Percentiles rank a stretch among this genome's conserved stretches.
phyloP scores from a whole-genome alignment of 805 yeast genomes.

The Hyphopichia homilentoma region DNA sequence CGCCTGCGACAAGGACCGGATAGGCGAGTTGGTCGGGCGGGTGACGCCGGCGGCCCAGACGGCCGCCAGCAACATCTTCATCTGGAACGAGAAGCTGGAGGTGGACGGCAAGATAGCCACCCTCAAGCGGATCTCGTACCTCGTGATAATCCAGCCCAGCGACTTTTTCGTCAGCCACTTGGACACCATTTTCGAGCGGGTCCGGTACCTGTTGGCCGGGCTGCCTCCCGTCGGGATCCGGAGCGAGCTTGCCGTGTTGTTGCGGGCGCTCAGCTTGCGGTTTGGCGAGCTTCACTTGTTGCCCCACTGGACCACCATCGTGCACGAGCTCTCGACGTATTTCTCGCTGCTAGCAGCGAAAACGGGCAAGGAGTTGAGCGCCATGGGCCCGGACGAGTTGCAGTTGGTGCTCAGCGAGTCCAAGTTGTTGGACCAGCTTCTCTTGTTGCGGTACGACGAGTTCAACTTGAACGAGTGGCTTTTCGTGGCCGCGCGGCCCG shows the following conservation, averaged over 20 bases:
- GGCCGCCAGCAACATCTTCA: constrained; percentile 57
- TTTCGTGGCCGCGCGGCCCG: constrained; percentile 67
- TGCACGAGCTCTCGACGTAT: constrained; percentile 54
- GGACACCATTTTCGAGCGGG: constrained; percentile 41
- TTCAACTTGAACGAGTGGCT: constrained; percentile 81
- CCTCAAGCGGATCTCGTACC: constrained; percentile 59
- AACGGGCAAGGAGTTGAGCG: constrained; percentile 19
- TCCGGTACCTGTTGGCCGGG: constrained; percentile 26
- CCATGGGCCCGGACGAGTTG: constrained; percentile 33
- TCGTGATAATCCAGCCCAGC: constrained; percentile 58
- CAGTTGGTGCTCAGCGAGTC: constrained; percentile 54
- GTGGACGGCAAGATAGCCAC: constrained; percentile 48
- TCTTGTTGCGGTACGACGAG: constrained; percentile 71
- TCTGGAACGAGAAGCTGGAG: constrained; percentile 67
- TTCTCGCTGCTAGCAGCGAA: constrained; percentile 37
- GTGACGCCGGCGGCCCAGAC: constrained; percentile 37
- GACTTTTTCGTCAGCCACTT: constrained; percentile 54
- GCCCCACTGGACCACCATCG: constrained; percentile 66
- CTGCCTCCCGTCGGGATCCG: constrained; percentile 30
- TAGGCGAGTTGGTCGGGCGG: constrained; percentile 45
- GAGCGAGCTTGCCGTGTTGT: constrained; percentile 48
- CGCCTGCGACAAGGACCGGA: constrained; percentile 54
- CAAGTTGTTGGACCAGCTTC: constrained; percentile 72
- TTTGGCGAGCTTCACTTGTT: constrained; percentile 62
- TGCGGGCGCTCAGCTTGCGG: constrained; percentile 63